Evolutionary conservation across 805 yeast species (phyloP), one percentile per base, ranked within the genome.

Genomic region (Lipomyces mesembrius): DNA sequence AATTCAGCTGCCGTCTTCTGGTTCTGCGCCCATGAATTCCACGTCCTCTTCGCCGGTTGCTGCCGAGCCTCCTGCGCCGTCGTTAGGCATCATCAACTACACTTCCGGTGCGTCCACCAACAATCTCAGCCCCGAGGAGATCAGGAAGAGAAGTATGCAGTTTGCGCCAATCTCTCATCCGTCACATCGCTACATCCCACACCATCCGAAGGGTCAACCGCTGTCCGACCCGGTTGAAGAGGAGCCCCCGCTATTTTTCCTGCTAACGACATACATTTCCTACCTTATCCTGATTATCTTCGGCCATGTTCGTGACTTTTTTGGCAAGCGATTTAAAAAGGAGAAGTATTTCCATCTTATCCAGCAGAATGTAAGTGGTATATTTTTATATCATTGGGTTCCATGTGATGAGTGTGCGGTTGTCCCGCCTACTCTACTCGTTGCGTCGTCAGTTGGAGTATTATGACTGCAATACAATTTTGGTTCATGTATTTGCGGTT

Each of bases 301-400:
- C 67, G 99, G 99, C 46, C 97, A 95, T 76, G 79, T 92, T 52
- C 87, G 92, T 73, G 99, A 95, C 79, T 94, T 88, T 77, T 84
- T 92, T 67, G 97, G 97, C 63, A 85, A 89, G 76, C 79, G 82
- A 27, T 90, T 93, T 78, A 84, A 84, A 75, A 89, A 90, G 22
- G 83, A 85, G 61, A 84, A 83, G 63, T 90, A 89, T 74, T 80
- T 79, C 53, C 90, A 89, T 71, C 82, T 93, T 66, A 78, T 88
- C 61, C 94, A 91, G 75, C 83, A 84, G 70, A 88, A 94, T 76
- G 71, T 67, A 43, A 1, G 70, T 65, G n/a, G 25, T 39, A 14
- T 8, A 20, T 1, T 57, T 25, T n/a, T 55, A 34, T 32, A 37
- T 4, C 25, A 22, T 56, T 56, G 29, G 29, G 59, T 37, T 2